phyloP scores from a whole-genome alignment of 345 rosid genomes.

The Noccaea caerulescens region DNA sequence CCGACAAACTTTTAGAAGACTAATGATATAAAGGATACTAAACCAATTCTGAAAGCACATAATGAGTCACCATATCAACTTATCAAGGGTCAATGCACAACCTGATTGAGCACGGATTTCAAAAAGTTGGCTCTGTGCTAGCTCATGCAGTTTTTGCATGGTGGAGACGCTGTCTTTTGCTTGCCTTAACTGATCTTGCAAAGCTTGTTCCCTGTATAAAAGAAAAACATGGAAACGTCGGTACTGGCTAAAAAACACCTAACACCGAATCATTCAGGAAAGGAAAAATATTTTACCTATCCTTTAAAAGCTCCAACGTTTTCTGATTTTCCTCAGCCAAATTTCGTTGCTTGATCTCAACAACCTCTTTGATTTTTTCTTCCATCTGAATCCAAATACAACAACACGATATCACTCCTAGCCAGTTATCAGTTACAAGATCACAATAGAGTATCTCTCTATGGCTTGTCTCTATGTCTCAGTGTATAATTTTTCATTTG shows the following conservation, averaged over 20 bases:
- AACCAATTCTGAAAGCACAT: constrained; percentile 11
- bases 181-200: constrained; percentile 98
- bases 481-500: constrained; percentile 13
- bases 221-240: constrained; percentile 20
- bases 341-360: constrained; percentile 95
- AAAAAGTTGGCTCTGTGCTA: constrained; percentile 97
- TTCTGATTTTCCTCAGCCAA: constrained; percentile 99
- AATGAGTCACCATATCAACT: constrained; percentile 27
- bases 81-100: constrained; percentile 42
- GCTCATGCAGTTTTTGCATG: constrained; percentile 96
- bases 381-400: constrained; percentile 70
- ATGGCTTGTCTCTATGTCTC: constrained; percentile 14
- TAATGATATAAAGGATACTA: constrained; percentile 21
- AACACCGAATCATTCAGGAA: constrained; percentile 18
- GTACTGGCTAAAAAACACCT: constrained; percentile 19
- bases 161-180: constrained; percentile 91
- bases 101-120: constrained; percentile 98
- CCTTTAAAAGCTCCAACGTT: constrained; percentile 87
- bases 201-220: constrained; percentile 73
- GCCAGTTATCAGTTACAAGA: background rate
- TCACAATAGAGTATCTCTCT: constrained; percentile 19
- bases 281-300: constrained; percentile 55
- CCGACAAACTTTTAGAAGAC: background rate
- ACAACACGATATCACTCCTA: constrained; percentile 5
- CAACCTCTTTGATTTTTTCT: constrained; percentile 97